Evolutionary conservation across 768 basidiomycete species (phyloP), one percentile per base, ranked within the genome.

Genomic region (Infundibulicybe gibba): DNA sequence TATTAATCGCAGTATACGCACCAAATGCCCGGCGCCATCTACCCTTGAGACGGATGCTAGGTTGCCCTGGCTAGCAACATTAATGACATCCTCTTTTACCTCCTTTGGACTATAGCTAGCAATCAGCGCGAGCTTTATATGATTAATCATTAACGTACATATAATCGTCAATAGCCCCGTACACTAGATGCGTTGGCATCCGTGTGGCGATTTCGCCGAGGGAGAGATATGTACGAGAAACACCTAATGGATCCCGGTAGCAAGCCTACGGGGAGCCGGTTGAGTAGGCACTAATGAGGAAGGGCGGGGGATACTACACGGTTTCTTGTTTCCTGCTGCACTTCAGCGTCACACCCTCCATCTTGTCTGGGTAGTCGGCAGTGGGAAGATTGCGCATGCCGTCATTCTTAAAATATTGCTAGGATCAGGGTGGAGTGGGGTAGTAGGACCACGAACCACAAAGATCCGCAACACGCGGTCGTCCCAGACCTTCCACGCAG

Each of bases 91-190:
- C 20, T 67, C 60, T 54, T 76, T 70, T 5, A 66, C 61, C 42
- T 54, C 57, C 6, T 54, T 49, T 1, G 69, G 57, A 5, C 74
- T 73, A 45, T 6, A 33, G n/a, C 30, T 14, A n/a, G 12, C n/a
- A 34, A 30, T 49, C n/a, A 34, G 2, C 21, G 43, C 20, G 32
- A 16, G n/a, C n/a, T n/a, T 17, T 14, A 20, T 33, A 33, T 31
- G 19, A 20, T 32, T 3, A 6, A 16, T 20, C 19, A 8, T 12
- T 30, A 21, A 54, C 68, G 33, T 50, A 74, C 72, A 74, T 40
- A 49, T 69, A 68, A 49, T 79, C 76, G 45, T 75, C 63, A 6
- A 69, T 64, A 0, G 59, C 68, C 15, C 76, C 77, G 48, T 72
- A 77, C n/a, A n/a, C n/a, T n/a, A n/a, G n/a, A n/a, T n/a, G n/a